Evolutionary conservation across 2,329 filamentous ascomycete genomes (phyloP), one percentile per base, ranked within the genome.

Genomic region (Rutstroemia sp.): DNA sequence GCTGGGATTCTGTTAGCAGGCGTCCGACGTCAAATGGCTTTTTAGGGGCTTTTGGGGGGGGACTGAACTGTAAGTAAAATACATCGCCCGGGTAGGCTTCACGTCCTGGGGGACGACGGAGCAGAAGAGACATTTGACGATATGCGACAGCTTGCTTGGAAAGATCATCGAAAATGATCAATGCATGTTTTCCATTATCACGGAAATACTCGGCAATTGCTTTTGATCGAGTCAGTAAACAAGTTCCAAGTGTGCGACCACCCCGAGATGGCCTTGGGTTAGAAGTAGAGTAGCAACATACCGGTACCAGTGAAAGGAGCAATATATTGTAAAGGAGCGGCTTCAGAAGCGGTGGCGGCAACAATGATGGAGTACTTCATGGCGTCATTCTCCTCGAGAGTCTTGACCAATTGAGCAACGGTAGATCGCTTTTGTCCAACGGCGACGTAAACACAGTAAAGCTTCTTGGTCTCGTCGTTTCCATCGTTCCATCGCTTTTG

Each of bases 341-440:
- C 94, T 80, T 99, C 94, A 56, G 94, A 97, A 69, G 94, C 94
- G 62, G 94, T 99, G 70, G 94, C 94, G 66, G 94, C 94, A 37
- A 55, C 90, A 65, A 99, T 75, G 66, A 96, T 85, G 66, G 81
- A 86, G 85, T 97, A 99, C 82, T 96, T 96, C 91, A 99, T 95
- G 73, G 94, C 91, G 70, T 97, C 92, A 76, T 96, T 96, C 87
- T 97, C 92, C 85, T 97, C 92, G 58, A 99, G 90, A 64, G 94
- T 97, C 89, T 97, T 91, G 82, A 99, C 94, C 71, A 99, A 87
- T 84, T 99, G 94, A 67, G 94, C 94, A 70, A 99, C 92, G 68
- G 94, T 99, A 69, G 94, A 97, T 77, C 94, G 91, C 87, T 99
- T 99, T 86, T 99, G 94, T 72, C 94, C 94, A 70, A 99, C 86